Percentiles rank a stretch among this genome's conserved stretches.
Evolutionary conservation across 495 filamentous ascomycete genomes (phyloP).

Genomic region (Penicillium crystallinum): DNA sequence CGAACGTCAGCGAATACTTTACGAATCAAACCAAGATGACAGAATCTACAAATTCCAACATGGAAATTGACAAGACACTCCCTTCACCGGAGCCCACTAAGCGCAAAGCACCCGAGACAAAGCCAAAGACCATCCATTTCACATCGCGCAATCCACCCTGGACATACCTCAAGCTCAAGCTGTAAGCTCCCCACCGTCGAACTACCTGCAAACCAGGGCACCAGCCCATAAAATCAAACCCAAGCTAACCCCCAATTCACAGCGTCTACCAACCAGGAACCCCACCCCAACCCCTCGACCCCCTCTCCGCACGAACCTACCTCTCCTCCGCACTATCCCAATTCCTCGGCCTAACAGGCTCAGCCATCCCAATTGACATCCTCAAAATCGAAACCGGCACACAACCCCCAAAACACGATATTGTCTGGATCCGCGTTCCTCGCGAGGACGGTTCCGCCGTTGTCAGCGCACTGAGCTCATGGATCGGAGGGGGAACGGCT

Average conservation of each 20-base stretch:
- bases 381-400: slow-evolving; percentile 50
- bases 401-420: slow-evolving; percentile 8
- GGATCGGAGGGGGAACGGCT: slow-evolving; percentile 42
- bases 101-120: slow-evolving; percentile 26
- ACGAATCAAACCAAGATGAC: not conserved
- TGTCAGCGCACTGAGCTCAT: slow-evolving; percentile 61
- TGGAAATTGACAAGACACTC: not conserved
- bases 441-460: slow-evolving; percentile 60
- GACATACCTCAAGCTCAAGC: slow-evolving; percentile 46
- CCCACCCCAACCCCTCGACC: slow-evolving; percentile 52
- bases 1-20: not conserved
- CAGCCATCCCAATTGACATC: slow-evolving; percentile 75
- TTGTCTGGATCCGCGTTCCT: slow-evolving; percentile 73
- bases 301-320: slow-evolving; percentile 66
- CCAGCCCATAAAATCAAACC: too few relatives aligned
- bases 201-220: too few relatives aligned
- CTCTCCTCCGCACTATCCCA: slow-evolving; percentile 69
- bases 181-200: slow-evolving; percentile 25
- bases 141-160: slow-evolving; percentile 46
- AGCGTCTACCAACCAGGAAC: slow-evolving; percentile 33
- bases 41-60: not conserved
- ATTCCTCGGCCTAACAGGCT: slow-evolving; percentile 74
- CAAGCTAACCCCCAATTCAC: not conserved
- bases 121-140: slow-evolving; percentile 27
- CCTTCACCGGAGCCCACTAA: slow-evolving; percentile 16